Evolutionary conservation across 306 rosid genomes (phyloP), one percentile per base, ranked within the genome.

Genomic region (Styphnolobium japonicum): DNA sequence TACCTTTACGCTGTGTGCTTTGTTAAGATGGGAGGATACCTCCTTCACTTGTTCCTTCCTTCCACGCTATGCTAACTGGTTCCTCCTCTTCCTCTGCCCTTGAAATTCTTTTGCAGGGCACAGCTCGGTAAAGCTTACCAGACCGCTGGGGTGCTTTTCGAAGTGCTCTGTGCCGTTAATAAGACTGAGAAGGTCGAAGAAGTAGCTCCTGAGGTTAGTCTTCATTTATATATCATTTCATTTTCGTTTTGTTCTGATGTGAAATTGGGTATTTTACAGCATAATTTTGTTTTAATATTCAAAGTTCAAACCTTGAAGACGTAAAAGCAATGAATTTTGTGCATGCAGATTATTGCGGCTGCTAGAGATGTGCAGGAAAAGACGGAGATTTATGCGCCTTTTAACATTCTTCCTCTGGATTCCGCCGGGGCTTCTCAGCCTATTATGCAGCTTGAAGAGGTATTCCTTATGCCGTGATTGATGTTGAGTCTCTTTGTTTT

Each of bases 311-410:
- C 64, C 36, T 23, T 67, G 55, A 45, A 46, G 66, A 51, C 18
- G 8, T 57, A 22, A 76, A 46, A 73, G 16, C 21, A 55, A 6
- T 63, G 65, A 70, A 40, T 46, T 73, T 66, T 77, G 49, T 70
- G 48, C 82, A 49, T 79, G 62, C 87, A 94, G 98, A 94, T 94
- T 81, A 92, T 94, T 22, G 98, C 97, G 18, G 97, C 98, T 58
- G 98, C 98, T 40, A 94, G 86, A 89, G 97, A 94, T 92, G 98
- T 94, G 73, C 97, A 94, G 82, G 97, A 94, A 83, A 94, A 93
- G 86, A 92, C 92, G 8, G 98, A 94, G 78, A 92, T 87, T 64
- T 94, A 94, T 71, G 92, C 92, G 1, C 98, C 98, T 0, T 94
- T 88, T 80, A 94, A 94, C 85, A 94, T 94, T 84, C 97, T 94